Evolutionary conservation across 106 monocot species (phyloP).

Genomic region (Xerophyta viscosa): DNA sequence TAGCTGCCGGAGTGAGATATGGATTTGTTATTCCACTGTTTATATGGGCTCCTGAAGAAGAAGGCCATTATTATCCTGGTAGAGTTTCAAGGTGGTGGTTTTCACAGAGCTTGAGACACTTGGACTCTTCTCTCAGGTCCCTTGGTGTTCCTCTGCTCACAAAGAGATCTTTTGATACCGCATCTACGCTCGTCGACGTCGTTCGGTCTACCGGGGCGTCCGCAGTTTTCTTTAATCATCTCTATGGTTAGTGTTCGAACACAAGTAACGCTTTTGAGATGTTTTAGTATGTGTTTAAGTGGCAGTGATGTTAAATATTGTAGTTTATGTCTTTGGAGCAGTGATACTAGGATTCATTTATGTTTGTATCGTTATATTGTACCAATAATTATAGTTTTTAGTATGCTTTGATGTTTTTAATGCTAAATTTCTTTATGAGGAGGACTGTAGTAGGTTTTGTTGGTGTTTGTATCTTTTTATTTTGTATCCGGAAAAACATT

Average conservation of each 20-base stretch:
- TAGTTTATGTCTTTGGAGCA: too few relatives aligned
- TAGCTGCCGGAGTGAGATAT: conserved; percentile 64
- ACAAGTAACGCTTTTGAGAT: too few relatives aligned
- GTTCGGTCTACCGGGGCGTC: conserved; percentile 49
- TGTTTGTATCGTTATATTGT: too few relatives aligned
- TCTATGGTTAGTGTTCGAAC: conserved; percentile 84
- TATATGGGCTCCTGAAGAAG: conserved; percentile 89
- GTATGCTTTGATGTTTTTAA: too few relatives aligned
- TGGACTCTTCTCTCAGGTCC: conserved; percentile 61
- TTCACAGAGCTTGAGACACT: conserved; percentile 56
- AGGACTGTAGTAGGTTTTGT: too few relatives aligned
- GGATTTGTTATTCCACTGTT: conserved; percentile 63
- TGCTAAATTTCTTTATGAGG: too few relatives aligned
- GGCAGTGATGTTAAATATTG: too few relatives aligned
- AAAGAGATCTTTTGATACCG: conserved; percentile 66
- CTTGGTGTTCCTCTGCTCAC: conserved; percentile 67
- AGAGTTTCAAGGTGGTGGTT: conserved; percentile 98
- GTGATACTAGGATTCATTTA: too few relatives aligned
- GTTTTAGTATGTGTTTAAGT: too few relatives aligned
- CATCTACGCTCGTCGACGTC: conserved; percentile 44
- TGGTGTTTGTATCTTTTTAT: too few relatives aligned
- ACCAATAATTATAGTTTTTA: too few relatives aligned
- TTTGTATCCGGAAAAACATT: too few relatives aligned
- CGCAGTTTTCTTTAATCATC: conserved; percentile 77
- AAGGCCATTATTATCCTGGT: conserved; percentile 73